Base-by-base conservation (phyloP, 2,329 filamentous ascomycete species). In the Aplosporella prunicola region DNA sequence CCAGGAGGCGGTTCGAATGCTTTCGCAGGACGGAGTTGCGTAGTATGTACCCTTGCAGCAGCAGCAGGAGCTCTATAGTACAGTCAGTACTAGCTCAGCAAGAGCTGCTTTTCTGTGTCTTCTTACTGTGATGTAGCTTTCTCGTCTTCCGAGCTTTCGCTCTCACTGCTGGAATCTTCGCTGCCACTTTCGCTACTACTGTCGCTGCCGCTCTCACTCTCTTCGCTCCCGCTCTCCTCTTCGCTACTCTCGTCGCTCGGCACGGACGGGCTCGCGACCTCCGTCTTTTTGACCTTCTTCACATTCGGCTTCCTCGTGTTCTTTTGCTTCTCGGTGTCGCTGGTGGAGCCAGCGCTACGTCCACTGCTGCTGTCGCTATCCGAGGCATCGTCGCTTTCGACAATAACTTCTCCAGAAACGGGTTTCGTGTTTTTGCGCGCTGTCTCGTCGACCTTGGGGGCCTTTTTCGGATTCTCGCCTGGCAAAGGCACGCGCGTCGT, bases 1-100 rank as follows among this genome's bases (percentile, higher is more conserved):
- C 68, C 66, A 55, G 53, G 48, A 39, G 60, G 60, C 15, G 60
- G 59, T 33, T 52, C 45, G 36, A 53, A 63, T 9, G 53, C 45
- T 20, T 51, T 47, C 5, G 62, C 56, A 14, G 62, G 56, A 28
- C 50, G 52, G 9, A 16, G 13, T 20, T 39, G 23, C 32, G 45
- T 32, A 43, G 44, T 36, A 11, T 36, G 25, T 24, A 23, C 11
- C 13, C 26, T 36, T 18, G 34, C 36, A 32, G 18, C 41, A 35
- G 26, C 56, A 46, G 40, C 38, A 45, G 46, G 10, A 41, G 5
- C 10, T 29, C 14, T 10, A 7, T 25, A 25, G 9, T n/a, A 15
- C 16, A 16, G 13, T 20, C 20, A 16, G 10, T 8, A n/a, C 20
- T n/a, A 41, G 44, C 33, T 49, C 52, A 48, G 35, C n/a, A n/a